These are phyloP conservation scores for Kondoa subrosea DNA, from an alignment of 768 basidiomycete genomes.

Conservation along the genomic window DNA sequence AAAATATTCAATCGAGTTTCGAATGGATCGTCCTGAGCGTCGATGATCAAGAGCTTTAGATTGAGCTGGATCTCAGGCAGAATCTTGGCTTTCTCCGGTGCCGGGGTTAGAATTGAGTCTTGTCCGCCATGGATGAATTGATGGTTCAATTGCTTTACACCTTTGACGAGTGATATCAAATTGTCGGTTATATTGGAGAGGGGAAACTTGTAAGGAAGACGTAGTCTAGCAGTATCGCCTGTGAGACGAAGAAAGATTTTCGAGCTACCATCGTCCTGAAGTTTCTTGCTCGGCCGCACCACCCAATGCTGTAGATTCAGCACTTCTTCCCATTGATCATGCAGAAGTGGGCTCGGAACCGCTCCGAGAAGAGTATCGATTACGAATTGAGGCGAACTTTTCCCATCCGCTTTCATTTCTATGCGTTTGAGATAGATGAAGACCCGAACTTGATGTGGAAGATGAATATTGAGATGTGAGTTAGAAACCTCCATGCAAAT, in stretches of 20 bases:
- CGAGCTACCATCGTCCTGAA: constrained; percentile 17
- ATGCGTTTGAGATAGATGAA: constrained; percentile 26
- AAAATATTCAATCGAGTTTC: constrained; percentile 61
- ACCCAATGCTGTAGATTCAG: constrained; percentile 44
- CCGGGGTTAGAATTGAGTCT: constrained; percentile 45
- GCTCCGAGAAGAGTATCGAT: constrained; percentile 37
- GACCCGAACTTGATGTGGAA: constrained; percentile 33
- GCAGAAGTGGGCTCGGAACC: constrained; percentile 40
- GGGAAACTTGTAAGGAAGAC: constrained; percentile 61
- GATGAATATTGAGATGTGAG: constrained; percentile 28
- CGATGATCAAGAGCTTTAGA: constrained; percentile 49
- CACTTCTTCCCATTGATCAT: constrained; percentile 58
- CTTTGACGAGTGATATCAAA: constrained; percentile 50
- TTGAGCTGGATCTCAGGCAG: constrained; percentile 48
- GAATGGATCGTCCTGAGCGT: constrained; percentile 68
- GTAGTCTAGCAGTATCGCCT: constrained; percentile 52
- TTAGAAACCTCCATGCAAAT: constrained; percentile 23
- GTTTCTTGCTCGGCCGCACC: constrained; percentile 22
- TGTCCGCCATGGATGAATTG: constrained; percentile 44
- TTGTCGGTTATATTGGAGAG: constrained; percentile 62
- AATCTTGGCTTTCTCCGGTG: constrained; percentile 52
- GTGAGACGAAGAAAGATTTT: constrained; percentile 44
- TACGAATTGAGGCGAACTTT: constrained; percentile 32
- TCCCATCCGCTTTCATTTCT: constrained; percentile 16
- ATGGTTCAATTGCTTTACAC: constrained; percentile 48